Evolutionary conservation across 192 early-diverging fungal species (phyloP).

Genomic region (Entomortierella lignicola): DNA sequence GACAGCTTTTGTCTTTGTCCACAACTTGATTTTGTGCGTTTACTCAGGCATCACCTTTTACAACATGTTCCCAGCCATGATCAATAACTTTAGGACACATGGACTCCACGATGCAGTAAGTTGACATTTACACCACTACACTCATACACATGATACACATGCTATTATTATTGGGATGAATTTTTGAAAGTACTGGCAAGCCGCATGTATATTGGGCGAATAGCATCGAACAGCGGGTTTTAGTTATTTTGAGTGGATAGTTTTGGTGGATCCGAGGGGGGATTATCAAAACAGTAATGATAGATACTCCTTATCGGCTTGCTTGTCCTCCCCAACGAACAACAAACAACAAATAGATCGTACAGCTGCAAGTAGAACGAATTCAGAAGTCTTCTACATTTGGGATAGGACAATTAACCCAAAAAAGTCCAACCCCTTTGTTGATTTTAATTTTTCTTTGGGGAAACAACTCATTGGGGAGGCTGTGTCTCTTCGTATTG

Average conservation of each 20-base stretch:
- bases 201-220: too few species aligned
- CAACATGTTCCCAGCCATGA: constrained; percentile 66
- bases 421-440: constrained; percentile 21
- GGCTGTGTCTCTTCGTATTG: background rate
- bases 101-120: constrained; percentile 69
- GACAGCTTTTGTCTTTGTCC: constrained; percentile 80
- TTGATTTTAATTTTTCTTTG: background rate
- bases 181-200: too few species aligned
- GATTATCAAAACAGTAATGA: too few species aligned
- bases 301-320: background rate
- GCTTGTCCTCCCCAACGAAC: background rate
- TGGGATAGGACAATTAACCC: constrained; percentile 16
- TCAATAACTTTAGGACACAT: constrained; percentile 61
- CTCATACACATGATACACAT: too few species aligned
- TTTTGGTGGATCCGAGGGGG: background rate
- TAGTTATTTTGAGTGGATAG: too few species aligned
- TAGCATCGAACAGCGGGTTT: too few species aligned
- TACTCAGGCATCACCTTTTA: constrained; percentile 82
- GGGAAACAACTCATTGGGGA: constrained; percentile 3
- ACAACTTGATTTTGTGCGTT: constrained; percentile 77
- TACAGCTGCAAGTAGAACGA: background rate
- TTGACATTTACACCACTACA: constrained; percentile 24
- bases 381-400: background rate
- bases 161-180: background rate
- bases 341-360: too few species aligned